These are phyloP conservation scores for Neurospora terricola DNA, from an alignment of 495 filamentous ascomycete genomes.

Conservation along the genomic window DNA sequence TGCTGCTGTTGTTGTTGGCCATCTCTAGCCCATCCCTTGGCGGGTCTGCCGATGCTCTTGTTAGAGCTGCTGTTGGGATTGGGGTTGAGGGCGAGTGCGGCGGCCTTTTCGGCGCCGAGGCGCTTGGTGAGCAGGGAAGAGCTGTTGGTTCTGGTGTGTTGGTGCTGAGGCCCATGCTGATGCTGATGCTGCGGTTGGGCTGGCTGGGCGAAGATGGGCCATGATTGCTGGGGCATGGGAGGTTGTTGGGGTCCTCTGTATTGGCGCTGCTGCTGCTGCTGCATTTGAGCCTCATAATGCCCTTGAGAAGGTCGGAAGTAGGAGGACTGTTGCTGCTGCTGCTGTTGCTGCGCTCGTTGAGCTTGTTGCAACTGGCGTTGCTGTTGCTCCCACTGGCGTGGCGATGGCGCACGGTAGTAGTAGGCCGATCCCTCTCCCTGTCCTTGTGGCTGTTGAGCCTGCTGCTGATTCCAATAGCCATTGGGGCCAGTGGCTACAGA, in stretches of 20 bases:
- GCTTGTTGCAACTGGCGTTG: not conserved
- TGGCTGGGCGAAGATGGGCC: not conserved
- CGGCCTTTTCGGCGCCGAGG: conserved; percentile 36
- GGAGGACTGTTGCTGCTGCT: not conserved
- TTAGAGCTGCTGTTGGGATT: not conserved
- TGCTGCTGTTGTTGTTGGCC: conserved; percentile 6
- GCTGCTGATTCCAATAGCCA: conserved; percentile 3
- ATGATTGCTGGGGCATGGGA: not conserved
- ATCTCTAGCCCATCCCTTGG: conserved; percentile 6
- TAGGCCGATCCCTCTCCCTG: conserved; percentile 1
- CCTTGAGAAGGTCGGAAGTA: not conserved
- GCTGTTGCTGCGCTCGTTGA: not conserved
- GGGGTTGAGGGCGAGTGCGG: conserved; percentile 24
- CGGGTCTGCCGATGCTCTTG: not conserved
- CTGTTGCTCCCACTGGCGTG: conserved; percentile 2
- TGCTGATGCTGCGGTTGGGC: not conserved
- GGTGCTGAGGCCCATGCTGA: conserved; percentile 7
- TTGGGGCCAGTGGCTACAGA: not conserved
- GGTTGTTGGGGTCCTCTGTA: conserved; percentile 1
- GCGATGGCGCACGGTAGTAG: not conserved
- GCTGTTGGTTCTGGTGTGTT: conserved; percentile 10
- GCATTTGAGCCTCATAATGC: not conserved
- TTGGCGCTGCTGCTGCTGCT: not conserved
- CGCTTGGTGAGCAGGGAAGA: conserved; percentile 38
- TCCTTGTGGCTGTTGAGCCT: not conserved